Percentiles rank a stretch among this genome's conserved stretches.
These are phyloP conservation scores for Yarrowia sp. DNA, from an alignment of 805 yeast genomes.

Conservation along the genomic window DNA sequence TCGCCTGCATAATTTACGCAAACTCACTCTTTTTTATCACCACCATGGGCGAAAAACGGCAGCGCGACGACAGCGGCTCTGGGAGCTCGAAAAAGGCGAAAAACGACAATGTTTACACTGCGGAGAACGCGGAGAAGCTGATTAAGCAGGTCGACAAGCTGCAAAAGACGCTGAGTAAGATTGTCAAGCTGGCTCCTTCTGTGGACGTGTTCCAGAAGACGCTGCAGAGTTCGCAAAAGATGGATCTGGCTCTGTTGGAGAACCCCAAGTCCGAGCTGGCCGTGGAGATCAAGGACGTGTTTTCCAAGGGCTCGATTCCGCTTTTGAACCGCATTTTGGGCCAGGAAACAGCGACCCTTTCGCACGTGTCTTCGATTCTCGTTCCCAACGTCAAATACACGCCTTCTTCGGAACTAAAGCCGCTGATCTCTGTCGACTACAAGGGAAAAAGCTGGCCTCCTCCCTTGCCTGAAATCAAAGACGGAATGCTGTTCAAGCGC, in stretches of 20 bases:
- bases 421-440: not conserved
- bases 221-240: not conserved
- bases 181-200: constrained; percentile 14
- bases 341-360: too few relatives aligned
- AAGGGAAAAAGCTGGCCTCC: constrained; percentile 52
- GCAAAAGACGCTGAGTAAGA: constrained; percentile 29
- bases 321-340: constrained; percentile 2
- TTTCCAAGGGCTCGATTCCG: not conserved
- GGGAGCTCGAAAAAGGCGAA: too few relatives aligned
- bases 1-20: too few relatives aligned
- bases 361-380: too few relatives aligned
- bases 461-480: constrained; percentile 61
- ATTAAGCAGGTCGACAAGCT: constrained; percentile 2
- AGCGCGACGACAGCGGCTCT: not conserved
- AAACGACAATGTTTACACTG: not conserved
- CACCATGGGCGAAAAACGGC: constrained; percentile 17
- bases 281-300: not conserved
- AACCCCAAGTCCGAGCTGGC: constrained; percentile 12
- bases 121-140: constrained; percentile 6
- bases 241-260: constrained; percentile 10
- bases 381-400: not conserved
- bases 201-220: not conserved
- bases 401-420: not conserved
- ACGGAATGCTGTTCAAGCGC: constrained; percentile 57
- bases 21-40: too few relatives aligned